These are phyloP conservation scores for Nannochloropsis salina DNA, from an alignment of 108 stramenopile species.

Conservation along the genomic window DNA sequence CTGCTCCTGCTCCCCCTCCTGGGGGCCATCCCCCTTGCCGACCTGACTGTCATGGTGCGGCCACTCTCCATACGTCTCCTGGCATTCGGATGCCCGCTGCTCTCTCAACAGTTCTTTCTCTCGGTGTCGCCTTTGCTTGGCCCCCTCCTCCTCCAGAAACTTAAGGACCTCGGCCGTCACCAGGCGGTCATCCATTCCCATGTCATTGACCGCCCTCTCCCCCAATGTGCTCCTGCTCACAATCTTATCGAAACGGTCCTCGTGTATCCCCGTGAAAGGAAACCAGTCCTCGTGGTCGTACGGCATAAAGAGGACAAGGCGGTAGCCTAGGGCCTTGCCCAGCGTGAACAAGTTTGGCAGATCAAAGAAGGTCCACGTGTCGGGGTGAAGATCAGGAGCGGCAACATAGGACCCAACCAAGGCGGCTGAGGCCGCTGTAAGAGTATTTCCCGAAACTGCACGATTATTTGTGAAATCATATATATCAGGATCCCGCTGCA, in stretches of 20 bases:
- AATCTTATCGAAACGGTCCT: slow-evolving; percentile 15
- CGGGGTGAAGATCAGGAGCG: not conserved
- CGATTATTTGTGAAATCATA: slow-evolving; percentile 15
- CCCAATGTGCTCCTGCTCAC: not conserved
- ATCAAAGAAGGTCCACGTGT: not conserved
- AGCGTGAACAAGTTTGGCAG: not conserved
- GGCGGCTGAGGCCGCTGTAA: slow-evolving; percentile 14
- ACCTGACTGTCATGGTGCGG: too few relatives aligned
- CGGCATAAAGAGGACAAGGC: not conserved
- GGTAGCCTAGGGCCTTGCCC: not conserved
- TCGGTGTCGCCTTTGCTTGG: not conserved
- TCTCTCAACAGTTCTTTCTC: too few relatives aligned
- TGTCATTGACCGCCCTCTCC: not conserved
- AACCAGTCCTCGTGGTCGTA: not conserved
- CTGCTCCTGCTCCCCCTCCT: not conserved
- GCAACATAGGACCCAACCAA: not conserved
- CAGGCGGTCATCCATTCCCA: not conserved
- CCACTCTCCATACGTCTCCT: too few relatives aligned
- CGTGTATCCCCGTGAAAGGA: not conserved
- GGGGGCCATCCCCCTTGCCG: too few relatives aligned
- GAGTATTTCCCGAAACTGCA: not conserved
- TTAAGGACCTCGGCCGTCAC: not conserved
- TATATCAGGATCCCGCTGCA: not conserved
- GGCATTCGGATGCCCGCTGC: too few relatives aligned
- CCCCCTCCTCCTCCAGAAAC: slow-evolving; percentile 19